These are phyloP conservation scores for Psidium guajava DNA, from an alignment of 345 rosid species.

Conservation along the genomic window DNA sequence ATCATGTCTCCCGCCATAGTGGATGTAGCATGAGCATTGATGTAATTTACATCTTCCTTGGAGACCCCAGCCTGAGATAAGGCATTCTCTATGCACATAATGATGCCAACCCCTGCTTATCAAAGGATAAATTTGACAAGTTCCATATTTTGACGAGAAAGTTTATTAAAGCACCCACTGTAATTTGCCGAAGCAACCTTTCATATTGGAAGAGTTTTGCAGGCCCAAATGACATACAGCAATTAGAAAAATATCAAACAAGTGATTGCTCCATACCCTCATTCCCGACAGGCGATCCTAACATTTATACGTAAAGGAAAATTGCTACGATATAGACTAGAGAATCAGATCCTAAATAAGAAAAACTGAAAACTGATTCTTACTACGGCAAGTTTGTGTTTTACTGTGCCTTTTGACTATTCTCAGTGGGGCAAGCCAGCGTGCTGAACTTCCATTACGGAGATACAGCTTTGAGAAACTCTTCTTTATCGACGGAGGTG, in stretches of 20 bases:
- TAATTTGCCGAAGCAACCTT: background rate
- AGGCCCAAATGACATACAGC: background rate
- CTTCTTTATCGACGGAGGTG: background rate
- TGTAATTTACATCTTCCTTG: constrained; percentile 44
- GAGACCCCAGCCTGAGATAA: constrained; percentile 62
- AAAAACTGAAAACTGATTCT: background rate
- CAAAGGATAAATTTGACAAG: background rate
- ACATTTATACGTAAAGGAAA: background rate
- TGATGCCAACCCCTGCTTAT: constrained; percentile 60
- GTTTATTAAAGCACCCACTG: background rate
- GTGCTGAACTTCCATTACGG: background rate
- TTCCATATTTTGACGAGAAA: background rate
- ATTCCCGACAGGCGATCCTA: background rate
- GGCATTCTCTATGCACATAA: constrained; percentile 84
- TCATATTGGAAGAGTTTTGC: background rate
- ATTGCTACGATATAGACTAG: background rate
- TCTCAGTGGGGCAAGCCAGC: background rate
- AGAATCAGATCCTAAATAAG: background rate
- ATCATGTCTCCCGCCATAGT: constrained; percentile 82
- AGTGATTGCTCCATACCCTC: background rate
- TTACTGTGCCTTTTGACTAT: background rate
- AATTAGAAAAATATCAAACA: background rate
- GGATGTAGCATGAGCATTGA: constrained; percentile 96
- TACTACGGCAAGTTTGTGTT: background rate
- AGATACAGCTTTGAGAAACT: background rate